A percentile compares a stretch with the other conserved stretches of the same genome.
Evolutionary conservation across 768 basidiomycete genomes (phyloP).

Genomic region (Lactarius sp.): DNA sequence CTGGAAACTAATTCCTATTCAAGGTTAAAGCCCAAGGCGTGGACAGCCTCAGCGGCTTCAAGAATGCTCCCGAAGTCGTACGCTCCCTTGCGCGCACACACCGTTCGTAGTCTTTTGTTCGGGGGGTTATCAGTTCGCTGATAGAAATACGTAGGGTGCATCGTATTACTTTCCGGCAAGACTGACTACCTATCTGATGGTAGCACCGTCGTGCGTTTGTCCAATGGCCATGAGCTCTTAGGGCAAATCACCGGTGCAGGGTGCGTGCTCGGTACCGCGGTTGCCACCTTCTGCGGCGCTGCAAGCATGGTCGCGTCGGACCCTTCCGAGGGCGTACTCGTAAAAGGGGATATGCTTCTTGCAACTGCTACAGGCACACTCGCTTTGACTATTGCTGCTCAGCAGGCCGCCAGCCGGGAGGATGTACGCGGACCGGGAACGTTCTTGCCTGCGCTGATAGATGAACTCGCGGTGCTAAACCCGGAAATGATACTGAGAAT

Average conservation of each 20-base stretch:
- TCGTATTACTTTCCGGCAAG: conserved; percentile 76
- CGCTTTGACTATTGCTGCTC: conserved; percentile 56
- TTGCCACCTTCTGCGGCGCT: conserved; percentile 78
- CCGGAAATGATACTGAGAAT: conserved; percentile 32
- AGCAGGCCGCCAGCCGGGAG: conserved; percentile 46
- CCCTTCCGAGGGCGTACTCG: conserved; percentile 41
- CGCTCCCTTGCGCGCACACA: conserved; percentile 64
- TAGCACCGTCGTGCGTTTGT: conserved; percentile 53
- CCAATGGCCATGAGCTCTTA: conserved; percentile 71
- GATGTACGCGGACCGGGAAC: conserved; percentile 61
- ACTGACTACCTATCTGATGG: conserved; percentile 87
- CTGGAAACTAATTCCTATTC: not conserved
- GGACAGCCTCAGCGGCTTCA: conserved; percentile 81
- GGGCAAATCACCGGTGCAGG: conserved; percentile 87
- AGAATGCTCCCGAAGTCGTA: conserved; percentile 68
- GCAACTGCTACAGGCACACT: conserved; percentile 74
- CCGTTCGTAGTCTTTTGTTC: conserved; percentile 43
- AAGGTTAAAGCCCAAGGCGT: conserved; percentile 79
- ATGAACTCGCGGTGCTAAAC: conserved; percentile 49
- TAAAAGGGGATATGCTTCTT: conserved; percentile 71
- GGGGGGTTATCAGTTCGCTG: not conserved
- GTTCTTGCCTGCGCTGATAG: conserved; percentile 60
- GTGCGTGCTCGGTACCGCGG: conserved; percentile 72
- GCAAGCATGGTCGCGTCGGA: conserved; percentile 42
- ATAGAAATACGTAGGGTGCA: conserved; percentile 50